Evolutionary conservation across 176 grass and related monocot genomes (phyloP), one percentile per base, ranked within the genome.

Genomic region (Typha latifolia): DNA sequence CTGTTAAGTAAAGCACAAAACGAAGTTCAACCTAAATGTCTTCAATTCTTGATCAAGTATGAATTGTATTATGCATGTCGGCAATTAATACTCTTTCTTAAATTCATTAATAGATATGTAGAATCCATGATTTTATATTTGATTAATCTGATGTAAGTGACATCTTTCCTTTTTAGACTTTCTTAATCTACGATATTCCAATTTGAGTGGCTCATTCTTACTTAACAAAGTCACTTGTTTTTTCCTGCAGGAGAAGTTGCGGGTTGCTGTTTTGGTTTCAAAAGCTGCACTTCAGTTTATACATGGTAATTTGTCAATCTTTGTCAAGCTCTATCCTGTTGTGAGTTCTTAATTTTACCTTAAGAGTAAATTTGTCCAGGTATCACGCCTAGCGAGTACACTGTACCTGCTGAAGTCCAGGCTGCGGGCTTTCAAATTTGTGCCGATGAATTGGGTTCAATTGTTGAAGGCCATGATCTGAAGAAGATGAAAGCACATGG

Each of bases 281-380:
- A 96, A 91, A 89, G 91, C 91, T 74, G 87, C 91, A 65, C 82
- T 96, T 66, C 91, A 91, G 73, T 96, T 96, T 70, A 78, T 91
- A 32, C 71, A 91, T 32, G 80, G 91, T 96, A 91, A 29, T 62
- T 10, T 59, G 62, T 49, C 21, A 76, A 23, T 5, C 20, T 43
- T 51, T 71, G 12, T 31, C 0, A 29, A 66, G 21, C 12, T 34
- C 10, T 16, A 32, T 53, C 8, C 29, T 69, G n/a, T 43, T 43
- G 37, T 43, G 37, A 43, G 37, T 43, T 43, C 6, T 43, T 43
- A 43, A 2, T 47, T 37, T 13, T n/a, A 21, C 14, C 14, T 50
- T 50, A 19, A 18, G 10, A 26, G 34, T 19, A 49, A 72, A 48
- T 72, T 26, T 21, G 67, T 78, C 24, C 77, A 96, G 92, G 85